Evolutionary conservation across 78 protist species (phyloP), one percentile per base, ranked within the genome.

Genomic region (Dictyostelium discoideum): DNA sequence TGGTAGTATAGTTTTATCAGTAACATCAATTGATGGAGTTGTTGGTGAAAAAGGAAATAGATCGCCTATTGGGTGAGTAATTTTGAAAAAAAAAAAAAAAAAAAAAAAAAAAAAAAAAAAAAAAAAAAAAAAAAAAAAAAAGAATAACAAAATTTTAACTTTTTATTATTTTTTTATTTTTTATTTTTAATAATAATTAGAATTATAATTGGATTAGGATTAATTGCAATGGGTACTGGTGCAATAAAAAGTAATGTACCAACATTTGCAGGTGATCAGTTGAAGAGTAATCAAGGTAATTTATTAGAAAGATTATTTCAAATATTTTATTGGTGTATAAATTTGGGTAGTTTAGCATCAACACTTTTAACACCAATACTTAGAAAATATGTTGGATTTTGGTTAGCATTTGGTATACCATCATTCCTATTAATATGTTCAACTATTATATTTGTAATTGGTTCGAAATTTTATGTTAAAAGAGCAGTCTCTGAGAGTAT

Each of bases 191-290:
- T 32, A 32, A 32, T 32, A 32, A 32, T 32, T 54, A 54, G 79
- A 11, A 29, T 80, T 8, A 16, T 73, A 22, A 20, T 87, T 42
- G 98, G 97, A 32, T 78, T 97, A 14, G 39, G 22, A 1, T 54
- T 97, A 42, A 84, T 97, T 24, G 97, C 97, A 5, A 16, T 96
- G 4, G 98, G 98, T 74, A 97, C 98, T 1, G 98, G 98, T 9
- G 98, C 97, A 54, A 80, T 87, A 6, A 83, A 92, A 77, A 86
- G 87, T 22, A 78, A 92, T 3, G 96, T 92, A 7, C 57, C 92
- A 2, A 77, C 97, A 26, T 95, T 97, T 26, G 87, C 92, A 24
- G 98, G 97, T 50, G 98, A 97, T 24, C 98, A 97, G 69, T 72
- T 97, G 40, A 67, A 85, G 13, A 5, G 46, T 3, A 77, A 84